Conservation (phyloP, 345 rosid genomes). For the Lumnitzera racemosa region DNA sequence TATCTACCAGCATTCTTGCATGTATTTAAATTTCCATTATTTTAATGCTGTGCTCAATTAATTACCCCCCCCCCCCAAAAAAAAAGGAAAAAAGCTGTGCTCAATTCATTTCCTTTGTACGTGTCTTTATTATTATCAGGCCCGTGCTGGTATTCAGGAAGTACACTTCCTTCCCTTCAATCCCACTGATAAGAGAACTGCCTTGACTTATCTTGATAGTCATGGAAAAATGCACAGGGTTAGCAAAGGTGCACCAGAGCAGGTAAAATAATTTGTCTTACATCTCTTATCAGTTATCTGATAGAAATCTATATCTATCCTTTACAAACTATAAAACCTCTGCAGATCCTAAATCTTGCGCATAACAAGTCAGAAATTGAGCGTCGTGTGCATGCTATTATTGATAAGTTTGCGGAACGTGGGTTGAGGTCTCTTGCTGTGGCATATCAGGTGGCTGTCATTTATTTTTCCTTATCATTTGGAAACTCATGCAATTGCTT, state of each 20-base stretch:
- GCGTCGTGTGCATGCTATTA: slow-evolving; percentile 84
- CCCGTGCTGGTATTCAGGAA: slow-evolving; percentile 93
- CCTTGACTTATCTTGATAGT: slow-evolving; percentile 70
- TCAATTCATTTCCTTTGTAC: background rate
- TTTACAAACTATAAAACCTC: background rate
- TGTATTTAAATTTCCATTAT: background rate
- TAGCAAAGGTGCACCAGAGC: slow-evolving; percentile 99
- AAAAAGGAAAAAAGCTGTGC: background rate
- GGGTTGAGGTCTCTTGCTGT: slow-evolving; percentile 97
- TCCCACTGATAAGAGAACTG: slow-evolving; percentile 97
- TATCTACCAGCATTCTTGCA: background rate
- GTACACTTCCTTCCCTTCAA: slow-evolving; percentile 96
- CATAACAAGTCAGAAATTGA: slow-evolving; percentile 87
- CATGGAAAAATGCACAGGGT: slow-evolving; percentile 94
- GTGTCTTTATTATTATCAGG: slow-evolving; percentile 31
- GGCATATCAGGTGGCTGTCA: slow-evolving; percentile 67
- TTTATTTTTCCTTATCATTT: too few relatives aligned
- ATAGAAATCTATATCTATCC: background rate
- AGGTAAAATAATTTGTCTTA: slow-evolving; percentile 35
- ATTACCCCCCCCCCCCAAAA: background rate
- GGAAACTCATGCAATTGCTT: background rate
- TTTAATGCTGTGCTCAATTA: too few relatives aligned
- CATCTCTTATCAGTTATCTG: background rate
- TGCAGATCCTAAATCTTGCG: slow-evolving; percentile 80
- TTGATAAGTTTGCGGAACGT: slow-evolving; percentile 93